Evolutionary conservation across 495 filamentous ascomycete genomes (phyloP).

Genomic region (Pseudoneurospora amorphoporcata): DNA sequence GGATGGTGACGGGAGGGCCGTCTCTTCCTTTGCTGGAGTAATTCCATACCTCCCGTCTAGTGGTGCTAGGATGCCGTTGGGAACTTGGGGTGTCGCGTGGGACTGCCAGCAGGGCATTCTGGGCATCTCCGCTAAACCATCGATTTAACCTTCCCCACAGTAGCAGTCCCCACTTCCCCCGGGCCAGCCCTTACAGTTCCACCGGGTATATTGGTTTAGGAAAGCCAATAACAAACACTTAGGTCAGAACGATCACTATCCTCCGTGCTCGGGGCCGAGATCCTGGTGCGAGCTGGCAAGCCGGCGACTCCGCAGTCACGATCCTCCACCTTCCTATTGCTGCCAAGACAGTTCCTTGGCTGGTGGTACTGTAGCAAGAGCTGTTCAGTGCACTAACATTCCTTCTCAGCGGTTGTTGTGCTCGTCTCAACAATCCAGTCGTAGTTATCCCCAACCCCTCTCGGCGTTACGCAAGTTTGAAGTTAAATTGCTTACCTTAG

Average conservation of each 20-base stretch:
- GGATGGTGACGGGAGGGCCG: background rate
- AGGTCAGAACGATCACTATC: background rate
- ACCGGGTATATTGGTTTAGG: background rate
- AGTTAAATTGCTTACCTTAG: background rate
- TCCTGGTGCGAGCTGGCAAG: background rate
- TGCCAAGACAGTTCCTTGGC: background rate
- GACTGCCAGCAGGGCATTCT: background rate
- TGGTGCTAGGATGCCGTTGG: background rate
- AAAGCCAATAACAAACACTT: background rate
- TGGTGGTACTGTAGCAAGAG: background rate
- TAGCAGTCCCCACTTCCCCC: background rate
- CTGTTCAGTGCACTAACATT: background rate
- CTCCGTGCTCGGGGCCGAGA: background rate
- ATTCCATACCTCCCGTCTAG: too few relatives aligned
- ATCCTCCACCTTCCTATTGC: background rate
- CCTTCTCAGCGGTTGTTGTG: background rate
- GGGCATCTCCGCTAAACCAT: background rate
- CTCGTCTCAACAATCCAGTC: background rate
- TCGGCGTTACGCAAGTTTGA: background rate
- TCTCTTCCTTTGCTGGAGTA: background rate
- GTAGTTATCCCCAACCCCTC: background rate
- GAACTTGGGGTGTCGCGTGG: background rate
- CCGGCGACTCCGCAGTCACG: background rate
- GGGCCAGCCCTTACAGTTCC: background rate
- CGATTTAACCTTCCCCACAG: background rate